Percentiles rank a stretch among this genome's conserved stretches.
phyloP scores from a whole-genome alignment of 208 protist genomes.

The Trypanosoma melophagium region DNA sequence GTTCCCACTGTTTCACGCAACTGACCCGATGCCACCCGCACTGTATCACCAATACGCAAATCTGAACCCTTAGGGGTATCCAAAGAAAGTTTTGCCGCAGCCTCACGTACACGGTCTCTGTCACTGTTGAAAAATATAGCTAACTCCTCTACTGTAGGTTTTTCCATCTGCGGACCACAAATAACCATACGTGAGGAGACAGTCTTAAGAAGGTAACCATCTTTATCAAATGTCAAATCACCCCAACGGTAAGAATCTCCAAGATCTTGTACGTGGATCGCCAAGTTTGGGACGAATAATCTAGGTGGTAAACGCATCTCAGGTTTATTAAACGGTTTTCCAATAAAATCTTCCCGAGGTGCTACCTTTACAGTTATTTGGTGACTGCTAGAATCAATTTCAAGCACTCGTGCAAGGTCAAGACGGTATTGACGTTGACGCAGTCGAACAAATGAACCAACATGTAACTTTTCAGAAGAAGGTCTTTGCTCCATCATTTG shows the following conservation, averaged over 20 bases:
- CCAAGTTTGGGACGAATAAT: constrained; percentile 77
- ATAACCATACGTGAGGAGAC: constrained; percentile 77
- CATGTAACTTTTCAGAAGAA: constrained; percentile 59
- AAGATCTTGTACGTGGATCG: constrained; percentile 50
- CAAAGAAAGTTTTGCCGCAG: constrained; percentile 33
- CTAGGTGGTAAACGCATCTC: constrained; percentile 59
- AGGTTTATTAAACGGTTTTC: constrained; percentile 76
- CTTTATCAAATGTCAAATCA: constrained; percentile 80
- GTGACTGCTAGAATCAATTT: constrained; percentile 48
- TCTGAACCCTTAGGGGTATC: constrained; percentile 9
- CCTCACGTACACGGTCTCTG: constrained; percentile 68
- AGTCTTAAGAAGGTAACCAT: constrained; percentile 83
- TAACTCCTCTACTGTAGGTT: constrained; percentile 79
- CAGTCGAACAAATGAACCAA: constrained; percentile 82
- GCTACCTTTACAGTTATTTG: constrained; percentile 81
- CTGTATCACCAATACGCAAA: constrained; percentile 66
- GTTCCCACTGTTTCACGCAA: constrained; percentile 70
- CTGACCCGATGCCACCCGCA: constrained; percentile 77
- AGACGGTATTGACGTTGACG: constrained; percentile 81
- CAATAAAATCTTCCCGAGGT: constrained; percentile 86
- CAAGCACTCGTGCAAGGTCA: constrained; percentile 81
- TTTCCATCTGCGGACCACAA: constrained; percentile 58
- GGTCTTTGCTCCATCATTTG: constrained; percentile 87
- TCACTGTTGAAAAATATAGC: constrained; percentile 87
- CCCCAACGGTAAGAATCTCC: constrained; percentile 79